These are phyloP conservation scores for Bertia moriformis DNA, from an alignment of 2,329 filamentous ascomycete species.

Conservation along the genomic window DNA sequence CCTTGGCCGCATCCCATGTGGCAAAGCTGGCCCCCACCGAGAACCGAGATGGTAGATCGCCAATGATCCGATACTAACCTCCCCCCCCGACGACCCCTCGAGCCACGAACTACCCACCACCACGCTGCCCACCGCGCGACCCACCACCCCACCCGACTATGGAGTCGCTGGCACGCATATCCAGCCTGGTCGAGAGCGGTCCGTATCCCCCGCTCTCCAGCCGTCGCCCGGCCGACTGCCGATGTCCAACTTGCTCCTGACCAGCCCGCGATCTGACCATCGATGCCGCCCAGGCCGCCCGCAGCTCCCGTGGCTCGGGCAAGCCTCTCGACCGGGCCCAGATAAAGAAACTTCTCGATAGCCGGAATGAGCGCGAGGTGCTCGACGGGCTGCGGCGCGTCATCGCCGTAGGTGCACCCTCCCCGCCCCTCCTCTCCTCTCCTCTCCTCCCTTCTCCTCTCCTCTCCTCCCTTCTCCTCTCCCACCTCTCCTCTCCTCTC, in stretches of 20 bases:
- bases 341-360: slow-evolving; percentile 89
- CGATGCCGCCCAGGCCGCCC: slow-evolving; percentile 84
- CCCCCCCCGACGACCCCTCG: too few species aligned
- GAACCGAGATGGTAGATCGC: too few species aligned
- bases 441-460: slow-evolving; percentile 1
- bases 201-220: too few species aligned
- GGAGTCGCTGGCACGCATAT: slow-evolving; percentile 94
- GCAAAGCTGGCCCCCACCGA: too few species aligned
- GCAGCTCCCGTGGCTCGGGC: slow-evolving; percentile 44
- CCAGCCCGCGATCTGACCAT: slow-evolving; percentile 92
- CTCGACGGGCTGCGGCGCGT: slow-evolving; percentile 82
- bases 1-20: too few species aligned
- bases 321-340: slow-evolving; percentile 63
- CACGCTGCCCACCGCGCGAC: too few species aligned
- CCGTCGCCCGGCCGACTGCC: not conserved
- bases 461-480: slow-evolving; percentile 1
- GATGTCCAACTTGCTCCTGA: slow-evolving; percentile 27
- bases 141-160: too few species aligned
- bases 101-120: too few species aligned
- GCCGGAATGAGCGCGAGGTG: slow-evolving; percentile 80
- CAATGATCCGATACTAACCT: too few species aligned
- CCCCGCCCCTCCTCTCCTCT: not conserved
- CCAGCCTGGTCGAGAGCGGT: slow-evolving; percentile 85
- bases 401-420: slow-evolving; percentile 67
- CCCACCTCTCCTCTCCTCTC: slow-evolving; percentile 1